These are phyloP conservation scores for Hordeum marinum DNA, from an alignment of 176 grass and related monocot species.

Conservation along the genomic window DNA sequence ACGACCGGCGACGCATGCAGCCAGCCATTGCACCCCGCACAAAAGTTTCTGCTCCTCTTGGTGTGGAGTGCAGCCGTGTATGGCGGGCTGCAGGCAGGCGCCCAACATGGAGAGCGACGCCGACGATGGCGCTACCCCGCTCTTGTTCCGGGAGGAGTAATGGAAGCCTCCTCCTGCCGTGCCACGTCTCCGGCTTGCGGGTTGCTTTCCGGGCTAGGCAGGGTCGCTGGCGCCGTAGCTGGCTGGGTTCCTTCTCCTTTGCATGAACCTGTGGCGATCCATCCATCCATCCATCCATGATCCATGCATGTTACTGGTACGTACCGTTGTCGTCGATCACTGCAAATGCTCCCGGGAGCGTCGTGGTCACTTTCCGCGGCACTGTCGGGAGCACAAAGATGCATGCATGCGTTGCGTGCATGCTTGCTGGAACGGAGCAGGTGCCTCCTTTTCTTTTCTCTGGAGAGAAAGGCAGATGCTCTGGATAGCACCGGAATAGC, in stretches of 20 bases:
- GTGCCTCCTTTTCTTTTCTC: neutral
- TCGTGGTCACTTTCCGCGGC: neutral
- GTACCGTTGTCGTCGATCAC: neutral
- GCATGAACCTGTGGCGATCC: neutral
- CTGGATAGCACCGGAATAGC: too few relatives aligned
- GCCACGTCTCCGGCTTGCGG: neutral
- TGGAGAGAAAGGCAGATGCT: neutral
- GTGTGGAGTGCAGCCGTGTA: neutral
- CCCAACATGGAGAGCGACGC: neutral
- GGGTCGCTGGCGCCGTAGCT: conserved; percentile 27
- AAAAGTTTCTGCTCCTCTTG: neutral
- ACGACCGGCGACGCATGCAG: neutral
- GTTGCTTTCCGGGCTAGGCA: conserved; percentile 24
- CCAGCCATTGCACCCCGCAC: neutral
- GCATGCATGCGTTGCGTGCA: too few relatives aligned
- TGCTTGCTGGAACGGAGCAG: too few relatives aligned
- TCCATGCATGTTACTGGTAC: neutral
- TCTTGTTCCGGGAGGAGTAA: neutral
- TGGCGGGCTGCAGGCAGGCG: conserved; percentile 4
- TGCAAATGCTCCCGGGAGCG: neutral
- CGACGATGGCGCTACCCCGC: neutral
- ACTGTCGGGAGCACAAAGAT: too few relatives aligned
- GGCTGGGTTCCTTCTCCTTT: neutral
- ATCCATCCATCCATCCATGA: too few relatives aligned
- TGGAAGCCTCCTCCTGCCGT: neutral